Evolutionary conservation across 2,329 filamentous ascomycete genomes (phyloP).

Genomic region (Fusarium irregulare): DNA sequence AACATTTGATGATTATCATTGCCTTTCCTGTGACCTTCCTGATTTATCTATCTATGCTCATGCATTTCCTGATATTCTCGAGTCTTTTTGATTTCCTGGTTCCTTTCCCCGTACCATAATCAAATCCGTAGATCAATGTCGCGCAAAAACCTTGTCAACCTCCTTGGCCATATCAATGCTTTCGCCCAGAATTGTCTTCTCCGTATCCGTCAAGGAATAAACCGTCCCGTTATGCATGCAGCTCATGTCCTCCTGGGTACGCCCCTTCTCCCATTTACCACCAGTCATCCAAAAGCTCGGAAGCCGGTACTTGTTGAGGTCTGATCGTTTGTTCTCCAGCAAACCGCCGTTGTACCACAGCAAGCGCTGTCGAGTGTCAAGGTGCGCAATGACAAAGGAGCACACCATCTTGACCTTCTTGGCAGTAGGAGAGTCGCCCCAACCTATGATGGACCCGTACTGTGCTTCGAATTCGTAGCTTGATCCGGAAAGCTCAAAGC

Average conservation of each 20-base stretch:
- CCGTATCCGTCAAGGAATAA: conserved; percentile 1
- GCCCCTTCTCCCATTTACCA: conserved; percentile 51
- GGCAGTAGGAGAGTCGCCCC: conserved; percentile 26
- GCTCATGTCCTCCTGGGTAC: conserved; percentile 49
- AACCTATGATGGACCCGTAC: conserved; percentile 55
- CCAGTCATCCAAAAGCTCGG: conserved; percentile 55
- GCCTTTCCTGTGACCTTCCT: not conserved
- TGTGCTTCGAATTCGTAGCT: conserved; percentile 54
- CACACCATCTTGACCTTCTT: conserved; percentile 45
- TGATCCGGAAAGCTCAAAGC: conserved; percentile 53
- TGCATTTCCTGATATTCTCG: conserved; percentile 1
- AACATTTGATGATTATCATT: not conserved
- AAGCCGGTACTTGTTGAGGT: conserved; percentile 46
- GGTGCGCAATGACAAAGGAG: conserved; percentile 55
- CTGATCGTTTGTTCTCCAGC: conserved; percentile 52
- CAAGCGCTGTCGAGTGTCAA: conserved; percentile 51
- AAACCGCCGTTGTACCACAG: conserved; percentile 58
- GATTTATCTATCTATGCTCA: not conserved
- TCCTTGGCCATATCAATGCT: conserved; percentile 23
- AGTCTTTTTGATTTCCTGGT: not conserved
- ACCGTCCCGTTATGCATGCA: conserved; percentile 49
- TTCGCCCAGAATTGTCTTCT: conserved; percentile 6
- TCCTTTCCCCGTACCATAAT: not conserved
- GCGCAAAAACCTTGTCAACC: conserved; percentile 15
- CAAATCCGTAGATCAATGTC: not conserved